phyloP scores from a whole-genome alignment of 1,284 basidiomycete species.

The Tremellales sp. region DNA sequence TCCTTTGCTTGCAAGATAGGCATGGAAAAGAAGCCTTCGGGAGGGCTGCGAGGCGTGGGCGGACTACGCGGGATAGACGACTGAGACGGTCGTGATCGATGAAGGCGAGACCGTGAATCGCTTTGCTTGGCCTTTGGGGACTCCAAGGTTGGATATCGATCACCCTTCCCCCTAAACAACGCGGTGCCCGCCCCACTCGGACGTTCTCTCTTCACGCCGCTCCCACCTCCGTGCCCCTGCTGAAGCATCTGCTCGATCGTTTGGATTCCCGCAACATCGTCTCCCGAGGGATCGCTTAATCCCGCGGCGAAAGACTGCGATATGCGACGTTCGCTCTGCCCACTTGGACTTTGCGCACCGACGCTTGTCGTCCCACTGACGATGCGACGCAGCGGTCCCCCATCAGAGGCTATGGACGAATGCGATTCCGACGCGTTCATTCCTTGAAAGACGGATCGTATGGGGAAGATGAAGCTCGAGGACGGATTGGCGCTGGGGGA shows the following conservation, averaged over 20 bases:
- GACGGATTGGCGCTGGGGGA: constrained; percentile 20
- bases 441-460: constrained; percentile 39
- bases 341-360: neutral
- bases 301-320: neutral
- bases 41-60: neutral
- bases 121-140: too few species aligned
- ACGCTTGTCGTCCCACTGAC: neutral
- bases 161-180: constrained; percentile 1
- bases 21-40: constrained; percentile 7
- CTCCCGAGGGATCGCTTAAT: too few species aligned
- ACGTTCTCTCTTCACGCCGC: too few species aligned
- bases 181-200: too few species aligned
- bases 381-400: neutral
- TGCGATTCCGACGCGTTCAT: constrained; percentile 15
- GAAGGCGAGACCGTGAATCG: neutral
- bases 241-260: constrained; percentile 26
- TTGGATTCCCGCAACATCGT: constrained; percentile 15
- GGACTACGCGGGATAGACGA: neutral
- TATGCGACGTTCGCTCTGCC: neutral
- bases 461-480: constrained; percentile 43
- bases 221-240: too few species aligned
- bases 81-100: neutral
- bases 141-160: too few species aligned
- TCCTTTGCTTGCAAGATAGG: neutral
- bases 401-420: neutral